These are phyloP conservation scores for Teratosphaeria zuluensis DNA, from an alignment of 2,329 filamentous ascomycete species.

Conservation along the genomic window DNA sequence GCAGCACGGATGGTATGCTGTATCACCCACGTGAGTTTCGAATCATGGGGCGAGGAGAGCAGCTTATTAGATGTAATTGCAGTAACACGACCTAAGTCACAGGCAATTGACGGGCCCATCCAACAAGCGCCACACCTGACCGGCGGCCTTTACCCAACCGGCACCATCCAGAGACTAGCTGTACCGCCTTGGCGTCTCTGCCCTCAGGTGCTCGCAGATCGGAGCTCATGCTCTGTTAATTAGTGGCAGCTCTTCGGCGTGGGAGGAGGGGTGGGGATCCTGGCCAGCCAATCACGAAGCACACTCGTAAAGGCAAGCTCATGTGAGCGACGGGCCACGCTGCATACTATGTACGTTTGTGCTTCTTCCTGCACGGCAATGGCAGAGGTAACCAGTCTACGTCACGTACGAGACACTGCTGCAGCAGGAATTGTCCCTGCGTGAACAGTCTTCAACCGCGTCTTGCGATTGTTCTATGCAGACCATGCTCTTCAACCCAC, in stretches of 20 bases:
- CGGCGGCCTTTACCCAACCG: background rate
- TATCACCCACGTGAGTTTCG: background rate
- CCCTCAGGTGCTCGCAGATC: background rate
- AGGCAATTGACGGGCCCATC: background rate
- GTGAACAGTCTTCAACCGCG: background rate
- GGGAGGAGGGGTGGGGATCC: background rate
- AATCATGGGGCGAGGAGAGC: background rate
- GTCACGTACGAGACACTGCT: too few relatives aligned
- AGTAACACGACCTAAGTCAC: background rate
- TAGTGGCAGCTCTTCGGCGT: background rate
- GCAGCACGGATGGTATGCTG: background rate
- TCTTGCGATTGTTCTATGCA: background rate
- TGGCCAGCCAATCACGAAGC: background rate
- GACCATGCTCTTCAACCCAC: background rate
- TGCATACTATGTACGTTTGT: background rate
- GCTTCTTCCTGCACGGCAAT: background rate
- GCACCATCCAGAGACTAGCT: background rate
- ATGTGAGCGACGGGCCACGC: background rate
- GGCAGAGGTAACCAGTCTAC: background rate
- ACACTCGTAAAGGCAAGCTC: background rate
- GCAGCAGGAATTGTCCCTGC: background rate
- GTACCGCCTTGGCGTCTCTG: background rate
- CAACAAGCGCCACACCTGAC: background rate
- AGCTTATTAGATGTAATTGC: background rate
- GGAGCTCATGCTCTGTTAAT: background rate